A percentile compares a stretch with the other conserved stretches of the same genome.
Conservation (phyloP, 805 yeast genomes). For the Candida coleopterorum region DNA sequence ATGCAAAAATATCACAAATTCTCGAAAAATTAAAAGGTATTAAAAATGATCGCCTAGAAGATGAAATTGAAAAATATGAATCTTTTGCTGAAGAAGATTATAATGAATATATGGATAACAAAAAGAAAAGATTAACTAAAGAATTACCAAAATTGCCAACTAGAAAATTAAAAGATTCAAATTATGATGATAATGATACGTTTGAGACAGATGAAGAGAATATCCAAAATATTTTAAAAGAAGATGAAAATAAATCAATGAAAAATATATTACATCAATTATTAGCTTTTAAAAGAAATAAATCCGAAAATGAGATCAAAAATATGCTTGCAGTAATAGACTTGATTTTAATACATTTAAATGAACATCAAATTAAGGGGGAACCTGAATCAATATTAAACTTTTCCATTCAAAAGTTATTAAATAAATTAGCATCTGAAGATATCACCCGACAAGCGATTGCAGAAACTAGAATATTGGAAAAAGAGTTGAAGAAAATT, state of each 20-base stretch:
- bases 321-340: conserved; percentile 26
- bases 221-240: not conserved
- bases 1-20: conserved; percentile 29
- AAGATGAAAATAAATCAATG: conserved; percentile 7
- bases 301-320: conserved; percentile 19
- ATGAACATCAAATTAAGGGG: conserved; percentile 18
- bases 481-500: conserved; percentile 16
- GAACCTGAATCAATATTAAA: conserved; percentile 25
- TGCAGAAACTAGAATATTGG: conserved; percentile 24
- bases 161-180: not conserved
- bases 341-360: conserved; percentile 26
- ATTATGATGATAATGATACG: not conserved
- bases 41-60: conserved; percentile 26
- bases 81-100: conserved; percentile 37
- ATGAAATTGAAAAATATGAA: conserved; percentile 36
- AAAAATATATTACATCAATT: conserved; percentile 26
- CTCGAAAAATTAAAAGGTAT: conserved; percentile 31
- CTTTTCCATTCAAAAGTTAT: conserved; percentile 28
- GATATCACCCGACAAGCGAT: conserved; percentile 33
- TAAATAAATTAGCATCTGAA: conserved; percentile 31
- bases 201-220: not conserved
- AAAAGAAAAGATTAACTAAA: not conserved
- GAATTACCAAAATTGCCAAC: not conserved
- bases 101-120: conserved; percentile 14
- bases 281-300: conserved; percentile 15